Evolutionary conservation across 331 rosid genomes (phyloP).

Genomic region (Pyrus hybrid): DNA sequence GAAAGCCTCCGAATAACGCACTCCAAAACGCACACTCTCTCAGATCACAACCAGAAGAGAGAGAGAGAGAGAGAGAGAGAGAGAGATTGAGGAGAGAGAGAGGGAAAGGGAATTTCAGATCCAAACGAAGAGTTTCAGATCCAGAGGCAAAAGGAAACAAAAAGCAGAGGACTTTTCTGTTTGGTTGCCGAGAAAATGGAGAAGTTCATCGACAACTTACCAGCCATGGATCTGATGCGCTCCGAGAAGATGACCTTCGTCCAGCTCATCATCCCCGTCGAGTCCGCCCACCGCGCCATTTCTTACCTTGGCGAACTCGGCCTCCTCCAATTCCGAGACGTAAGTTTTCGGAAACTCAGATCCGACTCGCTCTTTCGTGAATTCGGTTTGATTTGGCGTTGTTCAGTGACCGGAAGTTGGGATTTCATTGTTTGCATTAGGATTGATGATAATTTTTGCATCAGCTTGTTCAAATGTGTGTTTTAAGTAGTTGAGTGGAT

Average conservation of each 20-base stretch:
- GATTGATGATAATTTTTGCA: not conserved
- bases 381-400: conserved; percentile 2
- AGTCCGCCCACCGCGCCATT: conserved; percentile 90
- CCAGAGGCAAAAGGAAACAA: conserved; percentile 14
- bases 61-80: not conserved
- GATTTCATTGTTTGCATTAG: not conserved
- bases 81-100: not conserved
- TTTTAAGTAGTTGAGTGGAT: not conserved
- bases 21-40: not conserved
- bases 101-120: conserved; percentile 22
- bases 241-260: conserved; percentile 97
- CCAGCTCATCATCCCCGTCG: conserved; percentile 92
- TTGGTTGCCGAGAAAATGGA: conserved; percentile 60
- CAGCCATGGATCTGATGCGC: conserved; percentile 98
- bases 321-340: conserved; percentile 89
- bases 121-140: conserved; percentile 34
- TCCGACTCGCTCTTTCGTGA: conserved; percentile 12
- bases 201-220: conserved; percentile 58
- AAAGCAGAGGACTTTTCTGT: conserved; percentile 16
- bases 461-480: not conserved
- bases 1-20: not conserved
- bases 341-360: conserved; percentile 37
- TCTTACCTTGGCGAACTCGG: conserved; percentile 95
- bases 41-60: conserved; percentile 15
- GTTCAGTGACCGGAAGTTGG: not conserved